A percentile compares a stretch with the other conserved stretches of the same genome.
Evolutionary conservation across 495 filamentous ascomycete genomes (phyloP).

Genomic region (Podospora conica): DNA sequence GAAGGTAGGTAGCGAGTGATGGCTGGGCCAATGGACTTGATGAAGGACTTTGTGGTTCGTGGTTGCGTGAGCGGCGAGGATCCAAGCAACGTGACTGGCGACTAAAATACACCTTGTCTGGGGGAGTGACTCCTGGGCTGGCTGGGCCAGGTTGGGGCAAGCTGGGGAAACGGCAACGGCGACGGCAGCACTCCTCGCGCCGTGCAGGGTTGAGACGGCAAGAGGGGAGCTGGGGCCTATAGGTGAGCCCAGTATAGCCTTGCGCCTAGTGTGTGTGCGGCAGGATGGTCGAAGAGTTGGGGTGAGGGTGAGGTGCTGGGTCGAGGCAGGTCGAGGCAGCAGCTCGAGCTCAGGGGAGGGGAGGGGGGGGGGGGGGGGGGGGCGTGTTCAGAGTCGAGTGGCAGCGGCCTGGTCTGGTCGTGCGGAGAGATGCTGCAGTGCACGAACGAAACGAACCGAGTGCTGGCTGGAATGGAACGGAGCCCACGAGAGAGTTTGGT

Average conservation of each 20-base stretch:
- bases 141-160: constrained; percentile 8
- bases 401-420: constrained; percentile 18
- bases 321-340: constrained; percentile 6
- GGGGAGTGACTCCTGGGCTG: constrained; percentile 14
- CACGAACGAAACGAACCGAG: constrained; percentile 29
- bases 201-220: constrained; percentile 19
- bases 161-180: constrained; percentile 16
- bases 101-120: constrained; percentile 25
- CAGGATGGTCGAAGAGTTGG: not conserved
- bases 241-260: constrained; percentile 18
- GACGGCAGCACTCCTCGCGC: constrained; percentile 19
- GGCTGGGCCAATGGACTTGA: constrained; percentile 25
- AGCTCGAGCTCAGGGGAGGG: constrained; percentile 7
- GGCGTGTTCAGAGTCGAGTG: constrained; percentile 18
- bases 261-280: constrained; percentile 8
- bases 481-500: constrained; percentile 23
- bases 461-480: constrained; percentile 28
- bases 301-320: constrained; percentile 8
- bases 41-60: constrained; percentile 20
- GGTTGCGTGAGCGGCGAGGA: constrained; percentile 21
- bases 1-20: constrained; percentile 23
- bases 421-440: constrained; percentile 29
- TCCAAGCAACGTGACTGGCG: constrained; percentile 27
- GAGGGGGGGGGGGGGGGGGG: constrained; percentile 2
- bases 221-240: constrained; percentile 23